Percentiles rank a stretch among this genome's conserved stretches.
Conservation (phyloP, 163 green algal species). For the Chlorella variabilis region DNA sequence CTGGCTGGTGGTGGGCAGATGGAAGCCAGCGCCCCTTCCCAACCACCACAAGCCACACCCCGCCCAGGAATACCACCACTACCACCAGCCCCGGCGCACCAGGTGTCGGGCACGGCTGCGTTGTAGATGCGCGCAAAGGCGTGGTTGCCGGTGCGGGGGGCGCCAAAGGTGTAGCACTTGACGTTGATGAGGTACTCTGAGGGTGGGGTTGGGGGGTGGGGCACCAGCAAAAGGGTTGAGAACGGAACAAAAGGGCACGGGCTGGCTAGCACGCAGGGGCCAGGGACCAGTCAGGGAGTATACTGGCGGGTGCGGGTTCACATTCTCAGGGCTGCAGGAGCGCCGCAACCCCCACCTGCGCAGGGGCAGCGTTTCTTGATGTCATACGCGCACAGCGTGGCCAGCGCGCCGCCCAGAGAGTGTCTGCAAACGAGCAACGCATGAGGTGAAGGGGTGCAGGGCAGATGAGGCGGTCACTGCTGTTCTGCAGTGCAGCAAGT, state of each 20-base stretch:
- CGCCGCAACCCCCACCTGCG: too few relatives aligned
- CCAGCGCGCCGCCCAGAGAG: slow-evolving; percentile 68
- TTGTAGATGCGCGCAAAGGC: slow-evolving; percentile 46
- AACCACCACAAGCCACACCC: too few relatives aligned
- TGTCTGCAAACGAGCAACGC: slow-evolving; percentile 33
- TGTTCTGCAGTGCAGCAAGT: too few relatives aligned
- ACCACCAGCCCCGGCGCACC: too few relatives aligned
- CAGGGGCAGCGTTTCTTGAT: slow-evolving; percentile 30
- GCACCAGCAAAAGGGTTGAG: background rate
- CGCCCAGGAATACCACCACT: too few relatives aligned
- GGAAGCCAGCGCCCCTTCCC: background rate
- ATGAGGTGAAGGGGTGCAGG: background rate
- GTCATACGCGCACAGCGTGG: slow-evolving; percentile 57
- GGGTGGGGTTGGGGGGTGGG: background rate
- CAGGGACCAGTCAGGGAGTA: too few relatives aligned
- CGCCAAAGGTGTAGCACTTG: slow-evolving; percentile 42
- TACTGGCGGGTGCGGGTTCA: too few relatives aligned
- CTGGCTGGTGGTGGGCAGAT: too few relatives aligned
- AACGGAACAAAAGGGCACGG: too few relatives aligned
- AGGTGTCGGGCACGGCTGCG: slow-evolving; percentile 44
- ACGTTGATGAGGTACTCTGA: slow-evolving; percentile 16
- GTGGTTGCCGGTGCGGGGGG: slow-evolving; percentile 69
- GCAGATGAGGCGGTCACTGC: background rate
- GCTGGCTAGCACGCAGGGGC: too few relatives aligned
- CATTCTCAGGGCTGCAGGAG: too few relatives aligned